These are phyloP conservation scores for Thielaviopsis euricoi DNA, from an alignment of 2,329 filamentous ascomycete species.

Conservation along the genomic window DNA sequence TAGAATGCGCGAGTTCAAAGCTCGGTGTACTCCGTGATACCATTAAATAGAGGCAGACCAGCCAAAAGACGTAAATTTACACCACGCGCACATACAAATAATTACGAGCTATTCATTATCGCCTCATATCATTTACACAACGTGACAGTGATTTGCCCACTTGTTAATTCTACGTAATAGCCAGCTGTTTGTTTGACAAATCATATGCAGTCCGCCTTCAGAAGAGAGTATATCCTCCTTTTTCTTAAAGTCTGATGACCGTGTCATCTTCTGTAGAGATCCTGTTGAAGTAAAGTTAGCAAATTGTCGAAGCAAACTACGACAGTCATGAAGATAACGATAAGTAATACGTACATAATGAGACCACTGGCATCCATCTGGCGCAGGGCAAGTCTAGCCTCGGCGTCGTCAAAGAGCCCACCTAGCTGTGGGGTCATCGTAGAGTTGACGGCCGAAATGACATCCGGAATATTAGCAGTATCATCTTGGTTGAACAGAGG, in stretches of 20 bases:
- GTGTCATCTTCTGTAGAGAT: constrained; percentile 40
- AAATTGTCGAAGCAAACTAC: neutral
- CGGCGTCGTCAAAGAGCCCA: constrained; percentile 49
- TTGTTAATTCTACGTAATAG: no score
- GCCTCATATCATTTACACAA: no score
- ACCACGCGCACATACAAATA: no score
- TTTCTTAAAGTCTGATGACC: constrained; percentile 51
- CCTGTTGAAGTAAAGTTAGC: constrained; percentile 21
- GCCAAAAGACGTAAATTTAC: no score
- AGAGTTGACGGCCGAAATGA: constrained; percentile 66
- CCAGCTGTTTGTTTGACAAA: no score
- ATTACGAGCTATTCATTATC: no score
- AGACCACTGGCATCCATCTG: constrained; percentile 51
- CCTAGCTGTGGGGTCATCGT: constrained; percentile 38
- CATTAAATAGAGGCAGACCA: no score
- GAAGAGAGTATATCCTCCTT: no score
- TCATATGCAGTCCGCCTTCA: no score
- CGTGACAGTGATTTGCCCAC: no score
- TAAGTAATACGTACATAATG: constrained; percentile 58
- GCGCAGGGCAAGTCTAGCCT: constrained; percentile 62
- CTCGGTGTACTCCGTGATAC: neutral
- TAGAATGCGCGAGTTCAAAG: constrained; percentile 32
- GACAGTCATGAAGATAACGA: neutral
- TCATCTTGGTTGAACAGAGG: constrained; percentile 70
- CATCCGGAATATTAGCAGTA: constrained; percentile 54